These are phyloP conservation scores for Paralagenidium karlingii DNA, from an alignment of 352 stramenopile species.

Conservation along the genomic window DNA sequence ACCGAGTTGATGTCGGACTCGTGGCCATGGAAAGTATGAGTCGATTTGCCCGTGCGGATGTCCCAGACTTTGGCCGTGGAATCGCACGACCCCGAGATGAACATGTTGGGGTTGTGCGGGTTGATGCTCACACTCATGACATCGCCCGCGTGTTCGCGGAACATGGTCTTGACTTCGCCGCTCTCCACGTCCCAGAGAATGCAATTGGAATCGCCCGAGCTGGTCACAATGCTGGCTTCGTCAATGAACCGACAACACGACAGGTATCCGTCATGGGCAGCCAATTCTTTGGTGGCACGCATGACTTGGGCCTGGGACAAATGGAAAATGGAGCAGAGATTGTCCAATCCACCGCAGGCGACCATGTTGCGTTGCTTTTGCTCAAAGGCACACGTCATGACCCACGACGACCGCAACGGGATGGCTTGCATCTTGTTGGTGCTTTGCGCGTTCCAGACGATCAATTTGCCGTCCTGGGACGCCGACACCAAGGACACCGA, in stretches of 20 bases:
- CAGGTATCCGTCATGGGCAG: conserved; percentile 96
- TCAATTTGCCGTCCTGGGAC: conserved; percentile 98
- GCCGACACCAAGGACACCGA: conserved; percentile 84
- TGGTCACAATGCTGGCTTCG: conserved; percentile 89
- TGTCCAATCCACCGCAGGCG: conserved; percentile 97
- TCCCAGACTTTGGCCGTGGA: conserved; percentile 97
- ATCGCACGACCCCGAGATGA: conserved; percentile 96
- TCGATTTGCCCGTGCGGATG: conserved; percentile 90
- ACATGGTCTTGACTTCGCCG: conserved; percentile 88
- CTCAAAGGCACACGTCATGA: conserved; percentile 99
- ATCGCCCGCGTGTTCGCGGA: conserved; percentile 96
- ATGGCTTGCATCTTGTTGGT: conserved; percentile 97
- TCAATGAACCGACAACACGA: conserved; percentile 97
- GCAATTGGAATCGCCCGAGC: conserved; percentile 95
- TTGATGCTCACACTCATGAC: conserved; percentile 96
- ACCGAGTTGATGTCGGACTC: conserved; percentile 98
- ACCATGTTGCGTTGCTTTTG: conserved; percentile 95
- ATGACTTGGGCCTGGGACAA: conserved; percentile 84
- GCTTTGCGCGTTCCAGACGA: conserved; percentile 97
- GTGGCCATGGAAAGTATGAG: conserved; percentile 95
- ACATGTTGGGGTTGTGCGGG: conserved; percentile 92
- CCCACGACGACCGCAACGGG: conserved; percentile 94
- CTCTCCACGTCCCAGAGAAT: conserved; percentile 98
- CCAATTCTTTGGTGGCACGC: conserved; percentile 90
- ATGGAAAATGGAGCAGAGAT: conserved; percentile 99